Evolutionary conservation across 2,329 filamentous ascomycete genomes (phyloP), one percentile per base, ranked within the genome.

Genomic region (Purpureocillium takamizusanense): DNA sequence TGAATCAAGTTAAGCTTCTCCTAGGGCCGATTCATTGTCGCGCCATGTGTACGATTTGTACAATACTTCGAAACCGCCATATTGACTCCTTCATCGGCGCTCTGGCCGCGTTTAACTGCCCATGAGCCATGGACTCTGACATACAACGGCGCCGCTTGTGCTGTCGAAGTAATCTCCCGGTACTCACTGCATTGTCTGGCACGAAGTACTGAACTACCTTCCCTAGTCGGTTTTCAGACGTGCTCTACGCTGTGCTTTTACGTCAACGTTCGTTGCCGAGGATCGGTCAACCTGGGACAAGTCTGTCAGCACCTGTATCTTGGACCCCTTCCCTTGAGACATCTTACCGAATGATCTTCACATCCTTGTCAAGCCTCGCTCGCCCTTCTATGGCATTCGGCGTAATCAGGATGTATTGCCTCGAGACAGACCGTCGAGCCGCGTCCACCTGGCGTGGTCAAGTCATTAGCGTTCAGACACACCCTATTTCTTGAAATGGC

Each of bases 391-490:
- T 87, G 34, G 83, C 83, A 50, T 95, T 94, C 21, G 92, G 92
- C 3, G 90, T 95, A 56, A 98, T 98, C 39, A 98, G 76, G 46
- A 98, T 89, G 54, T 94, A 98, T 57, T 98, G 92, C 44, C 87
- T 77, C 18, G 88, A 87, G n/a, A 92, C 81, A 2, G 86, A 86
- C 23, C 84, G 77, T 51, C 92, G 77, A 29, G 92, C 92, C 14
- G 87, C 86, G 42, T 79, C 74, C 50, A 95, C 88, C 82, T 87
- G n/a, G 16, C 23, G 28, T 12, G 28, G n/a, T 7, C n/a, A 12
- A 21, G n/a, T 31, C 11, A 23, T 48, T 33, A 46, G 39, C 33
- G n/a, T 36, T 16, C 18, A 18, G 11, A 12, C 4, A 14, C 28
- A 28, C n/a, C 13, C 28, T 14, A 12, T 6, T 6, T 10, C 6